Evolutionary conservation across 495 filamentous ascomycete species (phyloP), one percentile per base, ranked within the genome.

Genomic region (Neurospora sublineolata): DNA sequence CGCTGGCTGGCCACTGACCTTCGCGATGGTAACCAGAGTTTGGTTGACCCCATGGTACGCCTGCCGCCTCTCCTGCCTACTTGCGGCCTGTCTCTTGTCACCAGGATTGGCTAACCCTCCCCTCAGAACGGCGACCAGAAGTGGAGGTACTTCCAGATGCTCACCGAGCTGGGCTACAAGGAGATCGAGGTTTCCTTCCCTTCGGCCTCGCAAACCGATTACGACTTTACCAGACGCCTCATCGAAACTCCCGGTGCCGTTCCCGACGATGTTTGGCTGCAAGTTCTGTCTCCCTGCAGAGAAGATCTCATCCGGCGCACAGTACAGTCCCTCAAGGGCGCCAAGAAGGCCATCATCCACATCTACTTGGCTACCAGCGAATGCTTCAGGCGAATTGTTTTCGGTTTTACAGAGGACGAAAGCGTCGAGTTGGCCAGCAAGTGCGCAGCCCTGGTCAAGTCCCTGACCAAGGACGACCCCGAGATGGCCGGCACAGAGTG

Each of bases 131-230:
- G 92, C 73, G 91, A 97, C 44, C 93, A 97, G 84, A 99, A 99
- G 86, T 95, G 89, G 87, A 82, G 85, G 72, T 98, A 95, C 84
- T 99, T 99, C 85, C 87, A 92, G 81, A 97, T 97, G 93, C 87
- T 99, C 39, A 89, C 92, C 74, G 89, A 92, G 74, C 89, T 97
- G 68, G 95, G 95, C 73, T 98, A 97, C 85, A 98, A 97, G 81
- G 95, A 99, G 82, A 97, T 99, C 75, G 95, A 99, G 80, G 90
- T 97, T 12, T 97, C 94, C 1, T 98, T 97, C 82, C 95, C 95
- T 40, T 96, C 94, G 6, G 92, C 94, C 23, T 96, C 93, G 37
- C 90, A 97, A 81, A 96, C 90, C 76, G 95, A 98, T 79, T 97
- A 93, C 84, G 93, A 97, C 81, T 98, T 97, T 80, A 97, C 94